Conservation (phyloP, 1,284 basidiomycete genomes). For the Porogramme epimiltina region DNA sequence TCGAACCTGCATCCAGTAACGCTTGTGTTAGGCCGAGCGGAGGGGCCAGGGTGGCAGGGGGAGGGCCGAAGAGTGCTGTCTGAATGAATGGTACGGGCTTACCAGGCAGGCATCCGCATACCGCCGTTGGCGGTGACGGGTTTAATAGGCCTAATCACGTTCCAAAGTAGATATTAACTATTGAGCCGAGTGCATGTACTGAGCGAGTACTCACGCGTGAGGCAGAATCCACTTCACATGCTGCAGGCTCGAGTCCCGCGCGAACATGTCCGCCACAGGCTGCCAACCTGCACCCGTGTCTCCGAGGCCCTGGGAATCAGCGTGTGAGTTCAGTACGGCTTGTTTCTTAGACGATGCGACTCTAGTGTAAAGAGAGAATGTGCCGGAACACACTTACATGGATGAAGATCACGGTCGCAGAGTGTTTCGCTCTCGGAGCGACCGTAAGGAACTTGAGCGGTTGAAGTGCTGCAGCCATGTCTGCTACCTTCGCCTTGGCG, state of each 20-base stretch:
- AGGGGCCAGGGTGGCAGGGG: too few relatives aligned
- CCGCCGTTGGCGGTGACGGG: conserved; percentile 71
- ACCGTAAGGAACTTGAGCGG: conserved; percentile 54
- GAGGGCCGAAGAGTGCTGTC: conserved; percentile 3
- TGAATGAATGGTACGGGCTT: conserved; percentile 21
- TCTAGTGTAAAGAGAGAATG: not conserved
- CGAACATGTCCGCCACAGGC: conserved; percentile 72
- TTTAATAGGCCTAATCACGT: conserved; percentile 48
- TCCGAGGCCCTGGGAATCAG: conserved; percentile 60
- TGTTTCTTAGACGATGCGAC: not conserved
- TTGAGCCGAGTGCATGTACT: not conserved
- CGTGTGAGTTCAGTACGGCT: not conserved
- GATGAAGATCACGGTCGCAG: conserved; percentile 86
- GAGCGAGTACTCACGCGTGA: conserved; percentile 56
- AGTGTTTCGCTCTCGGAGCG: conserved; percentile 63
- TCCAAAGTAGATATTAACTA: conserved; percentile 1
- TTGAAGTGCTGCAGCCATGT: conserved; percentile 32
- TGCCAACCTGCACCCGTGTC: conserved; percentile 79
- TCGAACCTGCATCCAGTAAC: conserved; percentile 82
- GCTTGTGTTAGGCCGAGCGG: not conserved
- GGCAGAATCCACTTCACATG: conserved; percentile 87
- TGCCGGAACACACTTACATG: conserved; percentile 75
- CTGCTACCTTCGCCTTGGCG: not conserved
- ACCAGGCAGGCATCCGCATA: conserved; percentile 75
- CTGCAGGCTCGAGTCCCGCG: conserved; percentile 48